Base-by-base conservation (phyloP, 23 red algal genomes). In the Gracilaria caudata region DNA sequence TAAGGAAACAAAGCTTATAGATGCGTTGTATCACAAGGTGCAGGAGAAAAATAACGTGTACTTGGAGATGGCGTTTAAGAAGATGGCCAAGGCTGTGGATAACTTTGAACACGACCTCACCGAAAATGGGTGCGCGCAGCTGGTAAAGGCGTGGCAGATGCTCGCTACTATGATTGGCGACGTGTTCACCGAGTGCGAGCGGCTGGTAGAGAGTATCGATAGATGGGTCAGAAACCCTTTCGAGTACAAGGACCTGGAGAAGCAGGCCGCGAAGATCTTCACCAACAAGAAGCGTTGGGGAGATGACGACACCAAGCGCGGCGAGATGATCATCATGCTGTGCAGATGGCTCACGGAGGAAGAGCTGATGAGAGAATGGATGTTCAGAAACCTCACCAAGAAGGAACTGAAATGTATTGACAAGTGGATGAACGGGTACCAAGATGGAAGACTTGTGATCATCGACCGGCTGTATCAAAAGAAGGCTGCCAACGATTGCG, bases 161-260 rank as follows among this genome's bases (percentile, higher is more conserved):
- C 87, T 91, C n/a, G 76, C 76, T 9, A 64, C 77, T 23, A 91
- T 91, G 57, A 44, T 91, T 51, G 78, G 73, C 19, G 87, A 91
- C 64, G 79, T 91, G 68, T 82, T 68, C 33, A 53, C 43, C 28
- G 78, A 82, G 47, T 66, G 45, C 26, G 87, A 91, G 33, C 73
- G 38, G 7, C 36, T 91, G 64, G 44, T 91, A 6, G 53, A 72
- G 4, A 4, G 19, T 14, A 91, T 91, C 59, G 87, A 91, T 36
- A 51, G 87, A 30, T 91, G 76, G 76, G 74, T 81, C 17, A 44
- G 77, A 29, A 82, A 91, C 37, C 87, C 87, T 24, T 81, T 91
- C 64, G 87, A 91, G 77, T 91, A 91, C 65, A 91, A 91, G 59
- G 87, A 82, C 34, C 61, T 91, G 47, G 87, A 91, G 78, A 91